Base-by-base conservation (phyloP, 371 early-diverging fungal genomes). In the Funneliformis caledonium region DNA sequence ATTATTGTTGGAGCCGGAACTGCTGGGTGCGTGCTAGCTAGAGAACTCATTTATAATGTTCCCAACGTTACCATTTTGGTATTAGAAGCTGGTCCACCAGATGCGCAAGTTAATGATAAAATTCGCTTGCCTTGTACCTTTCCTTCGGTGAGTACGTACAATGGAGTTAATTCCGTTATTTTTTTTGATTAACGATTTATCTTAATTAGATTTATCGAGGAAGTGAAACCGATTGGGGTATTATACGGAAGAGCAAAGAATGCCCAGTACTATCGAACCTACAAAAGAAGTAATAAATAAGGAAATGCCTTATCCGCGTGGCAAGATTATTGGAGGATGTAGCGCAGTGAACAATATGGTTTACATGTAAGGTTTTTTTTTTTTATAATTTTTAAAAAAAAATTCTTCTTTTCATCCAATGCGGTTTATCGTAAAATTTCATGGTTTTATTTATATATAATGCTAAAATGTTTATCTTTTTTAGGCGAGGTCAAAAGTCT, bases 401-500 rank as follows among this genome's bases (percentile, higher is more conserved):
- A 0, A 26, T 26, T 0, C 26, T 26, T 26, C 26, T 26, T 26
- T 26, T 26, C 0, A 45, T 8, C 8, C 45, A 8, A 45, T 45
- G 45, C 45, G 4, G 45, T 45, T 45, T 6, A 4, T 45, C 45
- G 45, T 45, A 60, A 60, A 6, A 60, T 14, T 60, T 1, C 5
- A 64, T 64, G 64, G 26, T 26, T 26, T 26, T 26, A 26, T 26
- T 26, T 26, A 26, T 26, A 26, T 26, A 26, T 26, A 26, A 26
- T 26, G 26, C 26, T 26, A 26, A 26, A 26, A 26, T 26, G 26
- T 26, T 64, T 64, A 22, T 64, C 6, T 64, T 64, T 22, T 64
- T 64, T 64, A 64, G 64, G 26, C 64, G 64, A 64, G 64, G 64
- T 11, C 64, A 64, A 22, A 64, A 22, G 31, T 16, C n/a, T 64